A percentile compares a stretch with the other conserved stretches of the same genome.
phyloP scores from a whole-genome alignment of 352 stramenopile genomes.

The Phytophthora meadii region DNA sequence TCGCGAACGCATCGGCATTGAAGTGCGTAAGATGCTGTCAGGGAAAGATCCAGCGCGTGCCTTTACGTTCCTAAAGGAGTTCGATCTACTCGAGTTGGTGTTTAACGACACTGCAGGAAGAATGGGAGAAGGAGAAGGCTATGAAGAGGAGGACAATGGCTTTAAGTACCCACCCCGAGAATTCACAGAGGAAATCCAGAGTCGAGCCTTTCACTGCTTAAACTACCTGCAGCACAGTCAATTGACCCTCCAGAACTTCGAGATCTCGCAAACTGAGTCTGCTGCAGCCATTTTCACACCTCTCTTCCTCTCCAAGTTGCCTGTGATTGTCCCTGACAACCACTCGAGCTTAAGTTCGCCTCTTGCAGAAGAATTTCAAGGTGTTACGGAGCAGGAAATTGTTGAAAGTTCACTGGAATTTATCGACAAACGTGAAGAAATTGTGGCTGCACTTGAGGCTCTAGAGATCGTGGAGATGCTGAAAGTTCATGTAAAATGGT shows the following conservation, averaged over 20 bases:
- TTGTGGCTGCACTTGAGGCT: conserved; percentile 32
- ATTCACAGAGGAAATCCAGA: conserved; percentile 45
- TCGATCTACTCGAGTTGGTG: conserved; percentile 71
- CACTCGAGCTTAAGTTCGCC: conserved; percentile 11
- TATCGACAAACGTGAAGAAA: conserved; percentile 33
- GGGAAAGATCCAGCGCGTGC: conserved; percentile 64
- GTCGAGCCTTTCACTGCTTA: conserved; percentile 41
- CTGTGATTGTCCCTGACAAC: conserved; percentile 23
- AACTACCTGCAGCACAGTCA: conserved; percentile 61
- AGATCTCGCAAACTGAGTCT: conserved; percentile 69
- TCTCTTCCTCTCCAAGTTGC: conserved; percentile 43
- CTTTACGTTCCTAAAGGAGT: conserved; percentile 60
- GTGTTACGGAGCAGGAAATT: conserved; percentile 39
- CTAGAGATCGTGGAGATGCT: conserved; percentile 73
- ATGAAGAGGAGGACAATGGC: conserved; percentile 10
- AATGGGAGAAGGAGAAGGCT: conserved; percentile 15
- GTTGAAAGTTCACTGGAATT: conserved; percentile 48
- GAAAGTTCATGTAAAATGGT: conserved; percentile 80
- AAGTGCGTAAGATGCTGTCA: conserved; percentile 84
- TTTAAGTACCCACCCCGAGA: conserved; percentile 34
- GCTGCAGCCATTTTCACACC: conserved; percentile 59
- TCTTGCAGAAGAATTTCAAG: conserved; percentile 9
- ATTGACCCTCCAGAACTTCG: conserved; percentile 40
- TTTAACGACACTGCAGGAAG: conserved; percentile 55
- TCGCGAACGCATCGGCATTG: conserved; percentile 90